Base-by-base conservation (phyloP, 2,329 filamentous ascomycete genomes). In the Ophiostoma australiae region DNA sequence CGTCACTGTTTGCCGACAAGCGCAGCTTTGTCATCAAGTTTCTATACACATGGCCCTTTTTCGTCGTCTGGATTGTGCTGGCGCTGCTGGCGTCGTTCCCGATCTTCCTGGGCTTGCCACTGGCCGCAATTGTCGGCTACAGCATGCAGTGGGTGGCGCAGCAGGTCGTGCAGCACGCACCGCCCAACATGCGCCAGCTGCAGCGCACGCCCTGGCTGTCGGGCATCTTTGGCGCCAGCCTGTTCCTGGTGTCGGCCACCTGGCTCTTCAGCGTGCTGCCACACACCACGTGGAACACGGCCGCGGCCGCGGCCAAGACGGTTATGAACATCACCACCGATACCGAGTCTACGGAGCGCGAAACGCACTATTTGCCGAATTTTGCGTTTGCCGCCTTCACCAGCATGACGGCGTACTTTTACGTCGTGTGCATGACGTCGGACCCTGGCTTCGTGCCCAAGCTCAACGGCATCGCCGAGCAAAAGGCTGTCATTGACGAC, bases 401-500 rank as follows among this genome's bases (percentile, higher is more conserved):
- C 75, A 80, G 83, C 65, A 80, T 94, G 7, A 94, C 90, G 11
- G 80, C 86, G 15, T 98, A 95, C 79, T 99, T 98, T 79, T 99
- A 97, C 79, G 84, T 89, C 74, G 87, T 90, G 69, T 89, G 91
- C 75, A 97, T 98, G 93, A 82, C 88, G 69, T 89, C 90, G 76
- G 94, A 99, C 78, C 95, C 95, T 0, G 95, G 95, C 20, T 97
- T 91, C 77, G 91, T 99, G 37, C 94, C 95, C 52, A 97, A 97
- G 80, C 87, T 94, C 76, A 90, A 90, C 71, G 94, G 94, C 75
- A 90, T 96, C 71, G 93, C 92, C 35, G 91, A 97, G 78, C 94
- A 97, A 79, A 94, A 95, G 79, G 89, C 90, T 58, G 89, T 91
- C 72, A 97, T 69, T 13, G 68, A 69, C 44, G 44, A 69, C 33